These are phyloP conservation scores for Jatropha curcas DNA, from an alignment of 345 rosid genomes.

Conservation along the genomic window DNA sequence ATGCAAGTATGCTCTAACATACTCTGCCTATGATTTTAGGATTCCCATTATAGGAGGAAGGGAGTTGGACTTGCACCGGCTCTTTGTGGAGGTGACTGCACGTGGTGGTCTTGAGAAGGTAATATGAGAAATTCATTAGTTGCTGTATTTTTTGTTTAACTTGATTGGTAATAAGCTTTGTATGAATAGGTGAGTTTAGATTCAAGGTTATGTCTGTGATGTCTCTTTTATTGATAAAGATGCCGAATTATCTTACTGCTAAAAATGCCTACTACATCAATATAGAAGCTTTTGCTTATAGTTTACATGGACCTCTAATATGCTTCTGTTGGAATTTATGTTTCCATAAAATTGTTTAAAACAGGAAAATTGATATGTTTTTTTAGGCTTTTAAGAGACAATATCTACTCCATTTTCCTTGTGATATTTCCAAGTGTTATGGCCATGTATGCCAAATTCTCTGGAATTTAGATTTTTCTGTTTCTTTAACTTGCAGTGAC, in stretches of 20 bases:
- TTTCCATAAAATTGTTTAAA: neutral
- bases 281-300: neutral
- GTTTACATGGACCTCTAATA: neutral
- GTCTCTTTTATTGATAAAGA: neutral
- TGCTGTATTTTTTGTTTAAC: neutral
- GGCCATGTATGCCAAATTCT: neutral
- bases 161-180: neutral
- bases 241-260: neutral
- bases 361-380: neutral
- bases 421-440: neutral
- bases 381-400: too few relatives aligned
- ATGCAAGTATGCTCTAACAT: neutral
- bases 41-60: conserved; percentile 90
- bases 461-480: neutral
- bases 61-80: conserved; percentile 85
- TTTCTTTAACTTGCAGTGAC: neutral
- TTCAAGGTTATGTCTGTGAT: neutral
- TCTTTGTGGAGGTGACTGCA: conserved; percentile 89
- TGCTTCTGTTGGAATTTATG: neutral
- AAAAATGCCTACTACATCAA: neutral
- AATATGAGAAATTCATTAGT: conserved; percentile 2
- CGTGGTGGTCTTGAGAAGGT: conserved; percentile 98
- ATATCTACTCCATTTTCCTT: neutral
- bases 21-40: conserved; percentile 42
- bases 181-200: neutral